Evolutionary conservation across 225 moss, liverwort and hornwort genomes (phyloP), one percentile per base, ranked within the genome.

Genomic region (Pseudisothecium myosuroides): DNA sequence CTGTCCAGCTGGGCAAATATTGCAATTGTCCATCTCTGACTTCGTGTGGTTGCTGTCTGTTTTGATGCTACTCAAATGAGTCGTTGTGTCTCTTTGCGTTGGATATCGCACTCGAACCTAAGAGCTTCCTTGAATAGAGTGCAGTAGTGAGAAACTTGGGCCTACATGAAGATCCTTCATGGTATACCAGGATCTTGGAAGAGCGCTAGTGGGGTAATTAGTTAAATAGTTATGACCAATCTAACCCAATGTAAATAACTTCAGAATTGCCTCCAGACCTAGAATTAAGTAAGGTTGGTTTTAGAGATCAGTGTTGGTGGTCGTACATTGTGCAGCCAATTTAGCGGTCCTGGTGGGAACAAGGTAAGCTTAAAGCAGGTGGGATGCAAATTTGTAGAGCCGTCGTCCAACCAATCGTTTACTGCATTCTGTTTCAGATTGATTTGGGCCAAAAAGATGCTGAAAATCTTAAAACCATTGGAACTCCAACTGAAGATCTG

Each of bases 1-100:
- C 2, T 3, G 3, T 8, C 9, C 2, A 24, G 14, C 1, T 14
- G 0, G 1, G 14, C 7, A 5, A 14, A 26, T 15, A 1, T 8
- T 4, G 1, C 12, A 27, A 27, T 14, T 4, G 23, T 13, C 4
- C 26, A 41, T 41, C 41, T 41, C 28, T 4, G 17, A 5, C 5
- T 9, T 26, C 24, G 14, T 27, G 5, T 15, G 41, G 41, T 41
- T 24, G 14, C 14, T 41, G 26, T 14, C 14, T 5, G 7, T 0
- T 13, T 28, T 3, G 39, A 17, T 28, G 28, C 10, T 6, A 7
- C 10, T 1, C 10, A 29, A 45, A 17, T 29, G 3, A 45, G 29
- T 17, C 1, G 17, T 43, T 27, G 9, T 3, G 5, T 3, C 15
- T 41, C 24, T 10, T 28, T 6, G 17, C 3, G 6, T 5, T 27